Conservation (phyloP, 257 asterid species). For the Mentha longifolia region DNA sequence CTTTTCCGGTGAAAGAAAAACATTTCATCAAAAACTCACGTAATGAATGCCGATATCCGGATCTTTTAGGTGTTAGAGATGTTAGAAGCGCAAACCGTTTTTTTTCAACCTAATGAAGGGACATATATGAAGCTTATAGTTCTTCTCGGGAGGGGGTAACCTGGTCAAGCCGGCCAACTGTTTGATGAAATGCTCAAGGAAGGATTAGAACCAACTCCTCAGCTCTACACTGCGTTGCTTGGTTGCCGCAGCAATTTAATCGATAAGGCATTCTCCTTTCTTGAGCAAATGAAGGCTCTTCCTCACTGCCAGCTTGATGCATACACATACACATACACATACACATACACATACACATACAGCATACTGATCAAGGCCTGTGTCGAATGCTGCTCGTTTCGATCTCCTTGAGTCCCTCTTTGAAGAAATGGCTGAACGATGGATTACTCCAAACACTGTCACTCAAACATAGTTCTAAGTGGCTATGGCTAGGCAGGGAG, state of each 20-base stretch:
- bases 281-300: conserved; percentile 62
- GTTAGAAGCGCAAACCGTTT: conserved; percentile 74
- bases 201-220: conserved; percentile 75
- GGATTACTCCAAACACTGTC: conserved; percentile 79
- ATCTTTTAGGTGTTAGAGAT: conserved; percentile 74
- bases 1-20: not conserved
- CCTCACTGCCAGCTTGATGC: conserved; percentile 93
- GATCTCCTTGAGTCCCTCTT: conserved; percentile 78
- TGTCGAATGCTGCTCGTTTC: conserved; percentile 60
- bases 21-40: too few relatives aligned
- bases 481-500: conserved; percentile 88
- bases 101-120: conserved; percentile 86
- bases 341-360: too few relatives aligned
- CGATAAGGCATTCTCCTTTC: conserved; percentile 69
- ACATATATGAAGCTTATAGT: conserved; percentile 88
- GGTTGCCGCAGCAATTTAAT: conserved; percentile 74
- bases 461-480: conserved; percentile 81
- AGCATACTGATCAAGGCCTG: conserved; percentile 89
- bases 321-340: too few relatives aligned
- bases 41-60: not conserved
- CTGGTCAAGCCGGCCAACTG: conserved; percentile 71
- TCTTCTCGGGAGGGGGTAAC: conserved; percentile 93
- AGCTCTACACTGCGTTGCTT: conserved; percentile 80
- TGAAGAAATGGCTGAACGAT: conserved; percentile 62
- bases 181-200: conserved; percentile 79